These are phyloP conservation scores for Nicotiana sylvestris DNA, from an alignment of 257 asterid genomes.

Conservation along the genomic window DNA sequence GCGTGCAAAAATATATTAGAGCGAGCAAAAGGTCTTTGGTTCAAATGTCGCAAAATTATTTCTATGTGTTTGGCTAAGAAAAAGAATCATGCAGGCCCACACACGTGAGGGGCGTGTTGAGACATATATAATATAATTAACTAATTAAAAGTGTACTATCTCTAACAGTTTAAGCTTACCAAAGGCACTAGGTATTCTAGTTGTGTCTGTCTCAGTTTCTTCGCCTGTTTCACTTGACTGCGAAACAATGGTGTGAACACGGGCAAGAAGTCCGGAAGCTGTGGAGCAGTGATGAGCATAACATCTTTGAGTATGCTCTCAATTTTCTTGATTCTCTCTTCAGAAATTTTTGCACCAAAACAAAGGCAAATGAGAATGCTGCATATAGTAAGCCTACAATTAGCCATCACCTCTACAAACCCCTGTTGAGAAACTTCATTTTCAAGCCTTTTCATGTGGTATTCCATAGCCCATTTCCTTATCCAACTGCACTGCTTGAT, in stretches of 20 bases:
- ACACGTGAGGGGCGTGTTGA: background rate
- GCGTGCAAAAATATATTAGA: background rate
- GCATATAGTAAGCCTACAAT: slow-evolving; percentile 73
- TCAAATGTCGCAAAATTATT: background rate
- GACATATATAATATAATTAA: too few relatives aligned
- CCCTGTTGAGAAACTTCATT: slow-evolving; percentile 43
- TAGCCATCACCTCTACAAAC: slow-evolving; percentile 74
- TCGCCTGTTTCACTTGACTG: slow-evolving; percentile 58
- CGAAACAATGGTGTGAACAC: slow-evolving; percentile 63
- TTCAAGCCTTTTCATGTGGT: slow-evolving; percentile 61
- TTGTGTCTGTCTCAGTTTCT: slow-evolving; percentile 58
- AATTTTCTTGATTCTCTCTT: slow-evolving; percentile 43
- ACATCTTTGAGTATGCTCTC: slow-evolving; percentile 75
- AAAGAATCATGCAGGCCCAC: background rate
- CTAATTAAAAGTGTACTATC: too few relatives aligned
- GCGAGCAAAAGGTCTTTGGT: background rate
- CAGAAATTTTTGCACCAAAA: slow-evolving; percentile 70
- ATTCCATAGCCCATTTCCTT: slow-evolving; percentile 67
- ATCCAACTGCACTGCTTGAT: slow-evolving; percentile 92
- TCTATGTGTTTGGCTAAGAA: background rate
- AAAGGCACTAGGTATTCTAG: slow-evolving; percentile 67
- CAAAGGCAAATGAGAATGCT: slow-evolving; percentile 82
- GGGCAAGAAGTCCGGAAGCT: slow-evolving; percentile 91
- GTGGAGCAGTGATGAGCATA: slow-evolving; percentile 75
- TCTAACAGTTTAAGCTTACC: background rate